These are phyloP conservation scores for Calonectria henricotiae DNA, from an alignment of 2,329 filamentous ascomycete genomes.

Conservation along the genomic window DNA sequence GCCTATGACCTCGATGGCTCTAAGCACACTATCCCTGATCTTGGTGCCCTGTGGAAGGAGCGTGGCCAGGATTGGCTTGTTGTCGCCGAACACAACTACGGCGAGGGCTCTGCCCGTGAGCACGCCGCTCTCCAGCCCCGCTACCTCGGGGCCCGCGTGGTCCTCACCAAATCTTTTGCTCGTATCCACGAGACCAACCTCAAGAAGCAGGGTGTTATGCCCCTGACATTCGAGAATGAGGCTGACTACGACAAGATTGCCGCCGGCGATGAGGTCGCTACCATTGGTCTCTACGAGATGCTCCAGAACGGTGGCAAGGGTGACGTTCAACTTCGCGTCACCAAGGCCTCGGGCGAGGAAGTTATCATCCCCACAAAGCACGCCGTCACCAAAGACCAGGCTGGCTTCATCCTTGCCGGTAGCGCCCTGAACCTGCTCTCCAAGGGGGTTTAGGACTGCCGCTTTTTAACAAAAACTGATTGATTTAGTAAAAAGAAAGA, in stretches of 20 bases:
- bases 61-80: slow-evolving; percentile 88
- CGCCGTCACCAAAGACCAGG: slow-evolving; percentile 91
- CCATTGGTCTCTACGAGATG: slow-evolving; percentile 88
- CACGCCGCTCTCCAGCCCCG: slow-evolving; percentile 92
- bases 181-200: slow-evolving; percentile 96
- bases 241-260: slow-evolving; percentile 88
- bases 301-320: slow-evolving; percentile 84
- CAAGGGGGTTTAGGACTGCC: slow-evolving; percentile 64
- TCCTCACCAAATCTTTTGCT: slow-evolving; percentile 89
- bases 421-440: slow-evolving; percentile 94
- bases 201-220: slow-evolving; percentile 98
- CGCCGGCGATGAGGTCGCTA: slow-evolving; percentile 87
- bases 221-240: slow-evolving; percentile 91
- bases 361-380: slow-evolving; percentile 85
- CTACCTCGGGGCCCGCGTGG: slow-evolving; percentile 89
- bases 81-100: slow-evolving; percentile 98
- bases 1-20: slow-evolving; percentile 90
- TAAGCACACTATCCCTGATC: slow-evolving; percentile 85
- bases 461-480: not conserved
- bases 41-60: slow-evolving; percentile 87
- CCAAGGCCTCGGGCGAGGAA: slow-evolving; percentile 74
- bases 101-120: slow-evolving; percentile 90
- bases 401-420: slow-evolving; percentile 91
- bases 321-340: slow-evolving; percentile 80
- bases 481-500: slow-evolving; percentile 4